Evolutionary conservation across 169 alveolate species (phyloP).

Genomic region (Plasmodium chabaudi): DNA sequence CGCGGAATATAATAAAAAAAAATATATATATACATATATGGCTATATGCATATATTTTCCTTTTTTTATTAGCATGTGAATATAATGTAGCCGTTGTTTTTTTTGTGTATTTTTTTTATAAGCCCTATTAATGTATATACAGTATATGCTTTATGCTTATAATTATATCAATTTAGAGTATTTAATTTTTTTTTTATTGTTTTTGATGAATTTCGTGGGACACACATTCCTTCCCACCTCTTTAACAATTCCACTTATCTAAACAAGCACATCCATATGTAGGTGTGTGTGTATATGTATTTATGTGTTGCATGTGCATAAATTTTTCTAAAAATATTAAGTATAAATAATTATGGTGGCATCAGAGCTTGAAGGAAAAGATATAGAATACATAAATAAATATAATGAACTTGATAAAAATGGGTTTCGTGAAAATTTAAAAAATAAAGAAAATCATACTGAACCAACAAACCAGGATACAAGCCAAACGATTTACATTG

Average conservation of each 20-base stretch:
- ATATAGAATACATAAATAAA: not conserved
- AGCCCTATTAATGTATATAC: not conserved
- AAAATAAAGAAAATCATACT: not conserved
- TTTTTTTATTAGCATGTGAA: no score
- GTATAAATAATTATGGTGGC: not conserved
- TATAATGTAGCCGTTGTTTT: not conserved
- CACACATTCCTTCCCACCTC: no score
- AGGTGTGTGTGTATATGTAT: not conserved
- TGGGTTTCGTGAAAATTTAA: not conserved
- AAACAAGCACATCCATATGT: not conserved
- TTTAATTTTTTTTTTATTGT: not conserved
- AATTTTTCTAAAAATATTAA: not conserved
- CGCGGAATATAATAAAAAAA: no score
- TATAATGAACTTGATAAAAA: not conserved
- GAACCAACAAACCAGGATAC: not conserved
- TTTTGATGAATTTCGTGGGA: not conserved
- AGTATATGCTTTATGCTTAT: constrained; percentile 10
- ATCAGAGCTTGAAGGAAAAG: not conserved
- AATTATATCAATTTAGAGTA: not conserved
- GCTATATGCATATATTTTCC: no score
- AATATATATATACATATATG: no score
- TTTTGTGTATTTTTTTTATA: constrained; percentile 15
- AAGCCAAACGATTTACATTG: not conserved
- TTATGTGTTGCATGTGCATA: not conserved
- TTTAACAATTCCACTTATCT: no score